Conservation (phyloP, 2,329 filamentous ascomycete genomes). For the Aspergillus uvarum region DNA sequence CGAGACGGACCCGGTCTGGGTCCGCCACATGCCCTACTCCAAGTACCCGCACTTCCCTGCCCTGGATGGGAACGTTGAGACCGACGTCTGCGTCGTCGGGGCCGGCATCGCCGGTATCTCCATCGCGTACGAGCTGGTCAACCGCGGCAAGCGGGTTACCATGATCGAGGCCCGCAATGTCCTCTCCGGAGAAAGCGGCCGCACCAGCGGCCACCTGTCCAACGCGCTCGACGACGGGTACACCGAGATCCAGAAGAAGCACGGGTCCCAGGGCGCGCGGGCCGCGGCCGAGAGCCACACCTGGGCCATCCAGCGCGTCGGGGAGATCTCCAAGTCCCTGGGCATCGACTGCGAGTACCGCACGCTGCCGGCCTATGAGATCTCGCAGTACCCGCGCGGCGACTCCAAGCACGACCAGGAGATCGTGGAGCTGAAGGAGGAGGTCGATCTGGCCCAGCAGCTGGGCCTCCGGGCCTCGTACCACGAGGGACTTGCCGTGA, state of each 20-base stretch:
- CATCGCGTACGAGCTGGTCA: slow-evolving; percentile 55
- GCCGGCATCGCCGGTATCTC: slow-evolving; percentile 56
- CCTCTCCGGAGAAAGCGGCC: slow-evolving; percentile 52
- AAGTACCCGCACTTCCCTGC: slow-evolving; percentile 46
- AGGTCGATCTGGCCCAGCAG: slow-evolving; percentile 46
- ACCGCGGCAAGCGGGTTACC: slow-evolving; percentile 50
- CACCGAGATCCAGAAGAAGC: slow-evolving; percentile 52
- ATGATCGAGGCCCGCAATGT: slow-evolving; percentile 57
- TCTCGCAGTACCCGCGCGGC: slow-evolving; percentile 50
- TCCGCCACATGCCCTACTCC: slow-evolving; percentile 50
- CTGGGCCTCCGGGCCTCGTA: slow-evolving; percentile 44
- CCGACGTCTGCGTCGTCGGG: slow-evolving; percentile 54
- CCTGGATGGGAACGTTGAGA: slow-evolving; percentile 45
- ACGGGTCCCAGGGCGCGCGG: slow-evolving; percentile 51
- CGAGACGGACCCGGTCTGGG: slow-evolving; percentile 54
- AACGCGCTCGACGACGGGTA: slow-evolving; percentile 58
- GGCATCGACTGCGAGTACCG: slow-evolving; percentile 60
- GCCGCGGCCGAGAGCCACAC: slow-evolving; percentile 55
- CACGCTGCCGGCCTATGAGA: slow-evolving; percentile 49
- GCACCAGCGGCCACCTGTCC: slow-evolving; percentile 56
- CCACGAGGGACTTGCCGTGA: slow-evolving; percentile 47
- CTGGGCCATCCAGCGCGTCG: slow-evolving; percentile 55
- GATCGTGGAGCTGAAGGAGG: slow-evolving; percentile 46
- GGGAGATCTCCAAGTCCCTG: slow-evolving; percentile 50
- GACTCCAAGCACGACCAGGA: slow-evolving; percentile 49